Conservation (phyloP, 176 grass and related monocot genomes). For the Aegilops sharonensis region DNA sequence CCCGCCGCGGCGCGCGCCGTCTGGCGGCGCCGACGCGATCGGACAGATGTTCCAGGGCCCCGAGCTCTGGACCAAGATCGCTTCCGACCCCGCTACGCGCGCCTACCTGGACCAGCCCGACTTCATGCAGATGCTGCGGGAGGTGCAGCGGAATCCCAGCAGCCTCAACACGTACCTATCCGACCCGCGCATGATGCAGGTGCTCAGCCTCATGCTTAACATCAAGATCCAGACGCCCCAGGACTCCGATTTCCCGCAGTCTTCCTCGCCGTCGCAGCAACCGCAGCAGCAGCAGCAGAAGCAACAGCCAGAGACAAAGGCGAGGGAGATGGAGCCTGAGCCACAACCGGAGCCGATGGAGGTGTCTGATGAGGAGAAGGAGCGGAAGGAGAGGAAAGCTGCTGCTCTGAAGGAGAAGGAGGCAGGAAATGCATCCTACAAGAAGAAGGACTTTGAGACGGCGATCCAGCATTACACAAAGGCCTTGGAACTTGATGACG, state of each 20-base stretch:
- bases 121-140: constrained; percentile 83
- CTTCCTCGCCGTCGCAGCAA: constrained; percentile 2
- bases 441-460: constrained; percentile 95
- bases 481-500: constrained; percentile 75
- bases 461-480: constrained; percentile 86
- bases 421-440: constrained; percentile 86
- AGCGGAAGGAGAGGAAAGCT: constrained; percentile 61
- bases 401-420: constrained; percentile 86
- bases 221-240: constrained; percentile 70
- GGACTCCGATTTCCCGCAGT: constrained; percentile 37
- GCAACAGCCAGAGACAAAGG: constrained; percentile 27
- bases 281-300: constrained; percentile 19
- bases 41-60: constrained; percentile 91
- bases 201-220: constrained; percentile 89
- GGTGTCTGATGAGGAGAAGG: constrained; percentile 51
- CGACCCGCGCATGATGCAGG: constrained; percentile 96
- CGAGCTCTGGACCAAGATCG: constrained; percentile 93
- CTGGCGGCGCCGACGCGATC: constrained; percentile 41
- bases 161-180: constrained; percentile 65
- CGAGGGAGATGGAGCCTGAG: constrained; percentile 38
- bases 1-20: constrained; percentile 27
- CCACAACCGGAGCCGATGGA: constrained; percentile 75
- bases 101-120: constrained; percentile 79
- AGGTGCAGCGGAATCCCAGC: constrained; percentile 84
- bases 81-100: constrained; percentile 70